Base-by-base conservation (phyloP, 2,329 filamentous ascomycete genomes). In the Akanthomyces dipterigenus region DNA sequence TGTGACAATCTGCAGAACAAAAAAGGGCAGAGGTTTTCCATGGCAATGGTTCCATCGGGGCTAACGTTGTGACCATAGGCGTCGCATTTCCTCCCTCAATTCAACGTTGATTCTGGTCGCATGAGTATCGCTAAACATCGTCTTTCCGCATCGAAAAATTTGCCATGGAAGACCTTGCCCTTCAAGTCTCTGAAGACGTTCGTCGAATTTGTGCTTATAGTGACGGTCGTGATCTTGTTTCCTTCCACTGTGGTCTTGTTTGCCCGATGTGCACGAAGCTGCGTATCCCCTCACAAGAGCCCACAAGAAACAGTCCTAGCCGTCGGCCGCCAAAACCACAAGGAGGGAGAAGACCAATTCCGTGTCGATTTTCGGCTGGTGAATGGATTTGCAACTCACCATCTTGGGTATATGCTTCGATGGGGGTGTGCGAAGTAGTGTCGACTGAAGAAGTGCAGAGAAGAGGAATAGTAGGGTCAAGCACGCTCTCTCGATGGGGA, bases 321-420 rank as follows among this genome's bases (percentile, higher is more conserved):
- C 11, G 0, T 1, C 16, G 20, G 3, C n/a, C 14, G 20, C 12
- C 31, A 9, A 34, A 31, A 20, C 24, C 20, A 26, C 40, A 46
- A 5, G 18, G 2, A n/a, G 14, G 26, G 26, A 38, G 36, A 20
- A 46, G 5, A 53, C 45, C 46, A 40, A 26, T 40, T 6, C 46
- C 36, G 14, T 5, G 43, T 48, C 46, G 45, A 59, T 50, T 59
- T 36, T 59, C 55, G 46, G 12, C 5, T 60, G 26, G 45, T 60
- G 40, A 11, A 38, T 5, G 36, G 34, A 64, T 63, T 62, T 65
- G 64, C 63, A 67, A 78, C 78, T 79, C 75, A 80, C 78, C 78
- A 80, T 80, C 73, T 75, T 80, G 74, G 75, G 72, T 73, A 70
- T 63, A 57, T 58, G 70, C 72, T 76, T 74, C 70, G 73, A 73